These are phyloP conservation scores for Fraxinus angustifolia DNA, from an alignment of 305 asterid species.

Conservation along the genomic window DNA sequence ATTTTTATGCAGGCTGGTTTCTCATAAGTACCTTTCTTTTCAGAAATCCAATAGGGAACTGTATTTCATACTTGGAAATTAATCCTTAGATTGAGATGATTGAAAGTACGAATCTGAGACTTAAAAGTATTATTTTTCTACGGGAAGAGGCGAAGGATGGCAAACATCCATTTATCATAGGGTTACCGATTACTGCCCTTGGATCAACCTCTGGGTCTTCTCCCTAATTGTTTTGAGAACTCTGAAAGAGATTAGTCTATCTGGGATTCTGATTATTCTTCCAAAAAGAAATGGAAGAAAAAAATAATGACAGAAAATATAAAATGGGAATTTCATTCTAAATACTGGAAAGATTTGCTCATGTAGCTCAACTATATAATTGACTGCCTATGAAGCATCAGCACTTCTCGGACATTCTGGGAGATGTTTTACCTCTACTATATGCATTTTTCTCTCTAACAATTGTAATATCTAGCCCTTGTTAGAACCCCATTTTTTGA, in stretches of 20 bases:
- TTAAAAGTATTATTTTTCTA: background rate
- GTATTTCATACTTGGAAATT: background rate
- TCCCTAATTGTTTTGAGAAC: background rate
- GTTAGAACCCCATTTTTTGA: background rate
- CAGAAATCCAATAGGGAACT: constrained; percentile 1
- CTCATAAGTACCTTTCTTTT: background rate
- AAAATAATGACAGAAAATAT: background rate
- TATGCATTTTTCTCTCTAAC: background rate
- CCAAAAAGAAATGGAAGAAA: background rate
- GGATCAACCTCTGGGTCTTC: constrained; percentile 11
- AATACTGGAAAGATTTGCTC: constrained; percentile 4
- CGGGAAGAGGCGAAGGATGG: constrained; percentile 5
- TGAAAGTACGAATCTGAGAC: constrained; percentile 2
- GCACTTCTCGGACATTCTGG: background rate
- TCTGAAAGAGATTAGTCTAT: background rate
- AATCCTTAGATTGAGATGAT: constrained; percentile 17
- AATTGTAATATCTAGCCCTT: background rate
- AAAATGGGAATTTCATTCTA: constrained; percentile 9
- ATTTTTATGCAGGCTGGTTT: background rate
- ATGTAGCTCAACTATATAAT: constrained; percentile 3
- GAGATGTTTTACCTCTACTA: background rate
- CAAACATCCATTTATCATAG: background rate
- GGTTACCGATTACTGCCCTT: background rate
- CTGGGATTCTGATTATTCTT: constrained; percentile 4
- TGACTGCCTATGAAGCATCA: background rate